Conservation (phyloP, 768 basidiomycete genomes). For the Russula earlei region DNA sequence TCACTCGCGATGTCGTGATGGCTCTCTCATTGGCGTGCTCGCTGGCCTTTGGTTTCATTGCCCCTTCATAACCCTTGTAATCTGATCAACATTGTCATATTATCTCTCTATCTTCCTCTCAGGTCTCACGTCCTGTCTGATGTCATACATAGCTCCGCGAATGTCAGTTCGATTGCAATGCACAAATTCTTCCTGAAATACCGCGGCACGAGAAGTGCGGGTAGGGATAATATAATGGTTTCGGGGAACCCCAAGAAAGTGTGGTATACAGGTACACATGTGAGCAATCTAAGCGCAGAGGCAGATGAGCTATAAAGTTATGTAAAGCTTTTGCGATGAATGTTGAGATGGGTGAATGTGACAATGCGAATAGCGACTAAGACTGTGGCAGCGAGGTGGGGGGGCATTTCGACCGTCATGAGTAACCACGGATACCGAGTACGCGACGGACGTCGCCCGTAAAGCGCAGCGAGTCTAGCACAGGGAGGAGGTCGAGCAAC, state of each 20-base stretch:
- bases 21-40: neutral
- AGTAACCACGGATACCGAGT: constrained; percentile 60
- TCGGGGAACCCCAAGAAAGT: constrained; percentile 1
- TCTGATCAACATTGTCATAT: constrained; percentile 14
- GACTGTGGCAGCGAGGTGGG: neutral
- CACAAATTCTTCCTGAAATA: neutral
- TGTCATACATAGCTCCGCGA: constrained; percentile 12
- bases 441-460: constrained; percentile 92
- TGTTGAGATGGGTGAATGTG: neutral
- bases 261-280: constrained; percentile 20
- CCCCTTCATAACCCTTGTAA: constrained; percentile 13
- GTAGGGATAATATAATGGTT: constrained; percentile 10
- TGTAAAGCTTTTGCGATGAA: constrained; percentile 8
- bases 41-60: neutral
- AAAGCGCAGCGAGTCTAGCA: constrained; percentile 92
- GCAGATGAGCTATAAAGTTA: constrained; percentile 17
- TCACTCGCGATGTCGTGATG: constrained; percentile 61
- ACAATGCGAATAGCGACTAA: constrained; percentile 1
- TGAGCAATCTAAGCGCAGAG: constrained; percentile 14
- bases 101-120: constrained; percentile 9
- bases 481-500: constrained; percentile 86
- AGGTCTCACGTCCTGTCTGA: constrained; percentile 1
- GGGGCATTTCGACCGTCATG: constrained; percentile 21
- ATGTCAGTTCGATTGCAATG: constrained; percentile 9
- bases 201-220: neutral